Base-by-base conservation (phyloP, 192 early-diverging fungal genomes). In the Rhizophagus clarus region DNA sequence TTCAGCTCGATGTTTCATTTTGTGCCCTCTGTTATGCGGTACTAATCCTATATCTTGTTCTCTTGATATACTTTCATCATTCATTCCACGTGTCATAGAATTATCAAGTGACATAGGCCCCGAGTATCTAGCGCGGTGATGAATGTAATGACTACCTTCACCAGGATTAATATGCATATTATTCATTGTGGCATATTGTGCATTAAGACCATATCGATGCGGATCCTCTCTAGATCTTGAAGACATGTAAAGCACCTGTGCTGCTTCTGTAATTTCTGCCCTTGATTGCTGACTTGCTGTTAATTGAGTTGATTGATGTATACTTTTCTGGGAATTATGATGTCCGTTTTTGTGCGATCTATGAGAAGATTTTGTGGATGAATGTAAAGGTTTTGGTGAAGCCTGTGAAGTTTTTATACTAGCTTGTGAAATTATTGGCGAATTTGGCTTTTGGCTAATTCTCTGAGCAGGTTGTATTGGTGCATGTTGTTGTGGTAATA, bases 21-120 rank as follows among this genome's bases (percentile, higher is more conserved):
- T 93, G 83, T 93, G 88, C 56, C 92, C 92, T 10, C 92, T 82
- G 80, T 93, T 93, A 75, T 90, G 90, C 37, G 92, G 91, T 37
- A 86, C 84, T 1, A 89, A 74, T 49, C 89, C 89, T 63, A 88
- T 78, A 63, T 86, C 85, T 69, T 84, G 79, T 34, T 86, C 81
- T 26, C 80, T 81, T 20, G 71, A 75, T 24, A 42, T 76, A 4
- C 42, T 80, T 2, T 86, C 85, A 51, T 80, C 75, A 76, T 76
- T 45, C 42, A 45, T 42, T 42, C 26, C 20, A 42, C 22, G 31
- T 45, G 68, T 34, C 11, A 40, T 42, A 20, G 68, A 42, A 70
- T 24, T 42, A 29, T 70, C 68, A 20, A 40, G 31, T 11, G 29
- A 20, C 20, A 70, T 12, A 12, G 31, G n/a, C 10, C 68, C 68